Evolutionary conservation across 73 alveolate species (phyloP), one percentile per base, ranked within the genome.

Genomic region (Paramecium caudatum): DNA sequence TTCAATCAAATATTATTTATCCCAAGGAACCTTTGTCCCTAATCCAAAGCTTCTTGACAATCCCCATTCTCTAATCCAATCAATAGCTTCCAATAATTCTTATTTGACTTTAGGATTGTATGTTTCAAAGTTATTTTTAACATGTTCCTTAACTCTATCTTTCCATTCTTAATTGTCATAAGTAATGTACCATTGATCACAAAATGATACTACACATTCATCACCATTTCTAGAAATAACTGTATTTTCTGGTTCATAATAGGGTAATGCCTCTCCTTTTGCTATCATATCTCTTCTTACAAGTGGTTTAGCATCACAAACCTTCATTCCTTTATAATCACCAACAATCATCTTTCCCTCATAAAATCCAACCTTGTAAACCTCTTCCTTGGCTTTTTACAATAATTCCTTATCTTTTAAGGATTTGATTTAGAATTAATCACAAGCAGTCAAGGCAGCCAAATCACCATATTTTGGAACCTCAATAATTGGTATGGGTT

Each of bases 11-110:
- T 90, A 97, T 91, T 97, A 90, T 61, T 91, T 87, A 90, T 98
- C 99, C 98, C 99, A 97, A 27, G 99, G 99, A 15, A 98, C 94
- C 55, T 93, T 94, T 45, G 99, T 97, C 4, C 99, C 99, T 82
- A 98, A 96, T 41, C 99, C 99, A 55, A 91, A 96, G 39, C 96
- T 91, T 27, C 99, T 90, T 6, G 99, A 98, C 94, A 99, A 95
- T 15, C 98, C 99, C 99, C 99, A 98, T 49, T 96, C 98, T 81
- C 96, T 95, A 19, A 98, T 97, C 99, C 99, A 98, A 19, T 98
- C 99, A 12, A 98, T 91, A 1, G 97, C 95, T 81, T 94, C 99
- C 46, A 94, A 95, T 84, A 98, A 94, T 32, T 96, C 98, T 83
- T 96, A 93, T 90, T 93, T 92, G 23, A 97, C 95, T 39, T 95